These are phyloP conservation scores for Pleoardoris graminearum DNA, from an alignment of 2,329 filamentous ascomycete genomes.

Conservation along the genomic window DNA sequence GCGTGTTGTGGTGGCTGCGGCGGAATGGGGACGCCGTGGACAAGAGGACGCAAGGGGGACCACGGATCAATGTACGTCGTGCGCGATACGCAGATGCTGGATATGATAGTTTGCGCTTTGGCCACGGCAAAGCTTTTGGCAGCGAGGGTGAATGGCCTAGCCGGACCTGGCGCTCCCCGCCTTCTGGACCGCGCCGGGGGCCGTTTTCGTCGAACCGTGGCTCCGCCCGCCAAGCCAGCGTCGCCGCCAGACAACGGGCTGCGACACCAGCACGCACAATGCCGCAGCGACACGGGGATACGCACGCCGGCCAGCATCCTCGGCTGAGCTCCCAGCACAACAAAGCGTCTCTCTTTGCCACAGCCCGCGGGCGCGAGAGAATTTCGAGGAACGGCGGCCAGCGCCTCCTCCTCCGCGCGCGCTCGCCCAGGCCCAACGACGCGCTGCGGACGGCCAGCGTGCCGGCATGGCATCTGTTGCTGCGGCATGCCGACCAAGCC, in stretches of 20 bases:
- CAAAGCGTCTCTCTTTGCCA: not conserved
- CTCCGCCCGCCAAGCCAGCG: not conserved
- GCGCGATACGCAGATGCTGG: slow-evolving; percentile 8
- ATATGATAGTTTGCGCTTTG: slow-evolving; percentile 6
- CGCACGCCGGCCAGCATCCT: too few species aligned
- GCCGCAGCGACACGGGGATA: too few species aligned
- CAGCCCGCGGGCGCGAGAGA: slow-evolving; percentile 7
- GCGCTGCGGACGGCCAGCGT: too few species aligned
- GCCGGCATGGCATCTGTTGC: too few species aligned
- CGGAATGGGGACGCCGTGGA: slow-evolving; percentile 2
- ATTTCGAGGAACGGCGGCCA: slow-evolving; percentile 8
- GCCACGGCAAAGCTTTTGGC: slow-evolving; percentile 9
- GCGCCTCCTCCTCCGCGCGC: not conserved
- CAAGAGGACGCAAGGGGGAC: slow-evolving; percentile 4
- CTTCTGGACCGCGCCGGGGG: slow-evolving; percentile 1
- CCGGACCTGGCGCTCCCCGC: slow-evolving; percentile 6
- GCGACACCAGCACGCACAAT: not conserved
- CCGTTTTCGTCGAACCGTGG: not conserved
- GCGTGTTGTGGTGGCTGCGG: not conserved
- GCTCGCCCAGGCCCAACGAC: too few species aligned
- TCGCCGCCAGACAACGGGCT: not conserved
- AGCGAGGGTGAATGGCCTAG: slow-evolving; percentile 8
- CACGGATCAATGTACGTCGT: too few species aligned
- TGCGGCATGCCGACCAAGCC: too few species aligned
- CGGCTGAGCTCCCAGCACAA: slow-evolving; percentile 14